Conservation (phyloP, 73 alveolate species). For the Stentor roeselii region DNA sequence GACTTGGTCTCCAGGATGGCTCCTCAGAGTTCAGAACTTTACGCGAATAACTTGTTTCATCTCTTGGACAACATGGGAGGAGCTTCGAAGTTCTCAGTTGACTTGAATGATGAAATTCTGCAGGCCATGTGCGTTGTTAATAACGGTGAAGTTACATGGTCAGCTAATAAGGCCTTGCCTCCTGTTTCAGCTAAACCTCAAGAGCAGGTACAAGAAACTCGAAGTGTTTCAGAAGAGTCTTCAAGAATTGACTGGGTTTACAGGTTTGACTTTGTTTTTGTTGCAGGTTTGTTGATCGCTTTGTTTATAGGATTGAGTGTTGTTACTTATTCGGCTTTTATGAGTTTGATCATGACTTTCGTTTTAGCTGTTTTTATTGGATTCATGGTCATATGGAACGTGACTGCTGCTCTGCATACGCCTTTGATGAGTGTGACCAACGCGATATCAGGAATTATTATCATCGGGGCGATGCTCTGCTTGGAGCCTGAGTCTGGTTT, state of each 20-base stretch:
- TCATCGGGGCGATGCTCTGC: conserved; percentile 49
- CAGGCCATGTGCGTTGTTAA: neutral
- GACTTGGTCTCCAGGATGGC: conserved; percentile 58
- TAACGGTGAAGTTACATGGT: neutral
- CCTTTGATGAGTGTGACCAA: conserved; percentile 72
- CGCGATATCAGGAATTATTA: conserved; percentile 77
- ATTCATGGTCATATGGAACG: conserved; percentile 37
- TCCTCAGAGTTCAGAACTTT: conserved; percentile 3
- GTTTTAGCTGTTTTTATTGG: conserved; percentile 29
- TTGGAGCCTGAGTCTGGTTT: conserved; percentile 24
- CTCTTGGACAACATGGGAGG: conserved; percentile 25
- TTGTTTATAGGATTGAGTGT: neutral
- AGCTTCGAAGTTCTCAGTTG: neutral
- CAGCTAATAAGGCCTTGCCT: neutral
- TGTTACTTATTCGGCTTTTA: neutral
- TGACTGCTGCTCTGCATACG: conserved; percentile 61
- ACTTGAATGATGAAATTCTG: conserved; percentile 16
- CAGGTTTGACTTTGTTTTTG: neutral
- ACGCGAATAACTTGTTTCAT: neutral
- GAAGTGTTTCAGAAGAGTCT: neutral
- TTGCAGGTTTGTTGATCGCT: neutral
- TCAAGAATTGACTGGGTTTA: neutral
- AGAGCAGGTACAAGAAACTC: neutral
- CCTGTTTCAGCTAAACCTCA: neutral
- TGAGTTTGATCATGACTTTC: neutral